phyloP scores from a whole-genome alignment of 495 filamentous ascomycete genomes.

The Endocarpon pusillum region DNA sequence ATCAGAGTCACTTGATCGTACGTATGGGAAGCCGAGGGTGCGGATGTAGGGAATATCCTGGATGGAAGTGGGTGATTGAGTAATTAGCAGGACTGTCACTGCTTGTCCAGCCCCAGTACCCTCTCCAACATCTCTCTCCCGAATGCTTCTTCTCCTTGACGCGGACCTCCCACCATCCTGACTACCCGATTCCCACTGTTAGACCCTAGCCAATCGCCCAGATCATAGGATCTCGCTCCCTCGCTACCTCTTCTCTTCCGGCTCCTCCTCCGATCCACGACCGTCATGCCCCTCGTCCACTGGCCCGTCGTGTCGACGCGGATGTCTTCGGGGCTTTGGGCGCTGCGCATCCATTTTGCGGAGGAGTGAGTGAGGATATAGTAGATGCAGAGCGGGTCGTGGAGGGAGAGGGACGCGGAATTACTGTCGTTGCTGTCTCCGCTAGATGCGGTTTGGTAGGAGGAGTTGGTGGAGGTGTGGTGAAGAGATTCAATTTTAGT shows the following conservation, averaged over 20 bases:
- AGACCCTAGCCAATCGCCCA: slow-evolving; percentile 53
- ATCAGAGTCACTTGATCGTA: too few relatives aligned
- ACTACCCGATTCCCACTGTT: slow-evolving; percentile 61
- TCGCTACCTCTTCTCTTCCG: slow-evolving; percentile 42
- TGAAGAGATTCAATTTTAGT: slow-evolving; percentile 47
- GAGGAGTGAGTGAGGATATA: slow-evolving; percentile 48
- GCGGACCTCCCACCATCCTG: slow-evolving; percentile 44
- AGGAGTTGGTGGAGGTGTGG: too few relatives aligned
- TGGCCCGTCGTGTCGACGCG: slow-evolving; percentile 76
- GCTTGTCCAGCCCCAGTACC: too few relatives aligned
- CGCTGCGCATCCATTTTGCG: slow-evolving; percentile 25
- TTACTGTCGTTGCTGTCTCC: slow-evolving; percentile 31
- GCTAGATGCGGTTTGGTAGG: too few relatives aligned
- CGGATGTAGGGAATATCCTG: too few relatives aligned
- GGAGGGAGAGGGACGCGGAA: slow-evolving; percentile 50
- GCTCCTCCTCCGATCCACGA: slow-evolving; percentile 59
- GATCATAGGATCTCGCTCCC: slow-evolving; percentile 41
- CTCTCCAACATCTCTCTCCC: too few relatives aligned
- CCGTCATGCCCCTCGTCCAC: slow-evolving; percentile 86
- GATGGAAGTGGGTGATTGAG: too few relatives aligned
- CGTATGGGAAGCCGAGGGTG: too few relatives aligned
- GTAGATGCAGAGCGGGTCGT: slow-evolving; percentile 83
- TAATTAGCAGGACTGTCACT: too few relatives aligned
- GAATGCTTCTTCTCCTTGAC: slow-evolving; percentile 32
- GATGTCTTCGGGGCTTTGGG: slow-evolving; percentile 44